Percentiles rank a stretch among this genome's conserved stretches.
Conservation (phyloP, 1,284 basidiomycete species). For the Phaffia rhodozyma region DNA sequence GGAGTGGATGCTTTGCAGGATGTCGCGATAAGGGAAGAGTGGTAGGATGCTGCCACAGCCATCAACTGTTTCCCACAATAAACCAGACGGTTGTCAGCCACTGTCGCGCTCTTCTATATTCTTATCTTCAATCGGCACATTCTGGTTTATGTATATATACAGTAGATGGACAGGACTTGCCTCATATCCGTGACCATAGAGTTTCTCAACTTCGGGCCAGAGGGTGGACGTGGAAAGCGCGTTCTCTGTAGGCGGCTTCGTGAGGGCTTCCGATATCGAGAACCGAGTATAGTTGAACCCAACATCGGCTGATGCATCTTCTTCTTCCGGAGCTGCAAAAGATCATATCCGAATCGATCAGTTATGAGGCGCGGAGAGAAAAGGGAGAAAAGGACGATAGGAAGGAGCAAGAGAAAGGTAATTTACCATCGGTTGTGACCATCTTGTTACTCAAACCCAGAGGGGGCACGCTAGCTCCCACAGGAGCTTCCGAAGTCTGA, state of each 20-base stretch:
- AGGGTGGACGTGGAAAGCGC: constrained; percentile 68
- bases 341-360: neutral
- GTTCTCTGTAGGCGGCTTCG: constrained; percentile 42
- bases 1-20: constrained; percentile 77
- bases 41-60: constrained; percentile 58
- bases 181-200: constrained; percentile 98
- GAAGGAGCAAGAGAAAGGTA: neutral
- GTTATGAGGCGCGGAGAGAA: neutral
- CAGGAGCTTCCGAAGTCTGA: constrained; percentile 38
- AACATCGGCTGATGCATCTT: constrained; percentile 17
- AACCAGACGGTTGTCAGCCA: neutral
- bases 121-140: neutral
- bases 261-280: constrained; percentile 32
- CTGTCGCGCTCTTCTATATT: no score
- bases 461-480: constrained; percentile 60
- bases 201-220: constrained; percentile 94
- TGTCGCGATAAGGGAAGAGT: constrained; percentile 65
- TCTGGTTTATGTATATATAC: neutral
- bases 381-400: neutral
- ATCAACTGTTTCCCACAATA: constrained; percentile 46
- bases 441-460: constrained; percentile 41
- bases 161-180: constrained; percentile 36
- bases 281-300: constrained; percentile 31
- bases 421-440: constrained; percentile 14
- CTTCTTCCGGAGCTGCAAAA: constrained; percentile 12